A percentile compares a stretch with the other conserved stretches of the same genome.
These are phyloP conservation scores for Cercospora citrullina DNA, from an alignment of 2,329 filamentous ascomycete genomes.

Conservation along the genomic window DNA sequence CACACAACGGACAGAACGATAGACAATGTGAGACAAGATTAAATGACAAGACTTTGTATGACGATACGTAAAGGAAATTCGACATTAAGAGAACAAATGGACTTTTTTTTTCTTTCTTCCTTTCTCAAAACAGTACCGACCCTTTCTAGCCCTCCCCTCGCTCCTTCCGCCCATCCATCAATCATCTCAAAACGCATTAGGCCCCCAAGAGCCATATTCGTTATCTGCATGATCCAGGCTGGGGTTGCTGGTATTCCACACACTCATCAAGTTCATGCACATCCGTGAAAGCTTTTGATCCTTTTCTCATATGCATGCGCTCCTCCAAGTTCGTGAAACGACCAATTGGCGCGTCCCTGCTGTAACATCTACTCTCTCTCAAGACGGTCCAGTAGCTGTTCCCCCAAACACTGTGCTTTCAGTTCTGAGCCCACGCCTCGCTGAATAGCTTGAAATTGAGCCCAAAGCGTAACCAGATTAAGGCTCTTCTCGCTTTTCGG, in stretches of 20 bases:
- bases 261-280: conserved; percentile 15
- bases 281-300: neutral
- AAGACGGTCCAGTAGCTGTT: neutral
- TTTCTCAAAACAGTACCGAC: conserved; percentile 5
- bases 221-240: neutral
- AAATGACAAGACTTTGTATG: neutral
- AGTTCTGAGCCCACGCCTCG: conserved; percentile 3
- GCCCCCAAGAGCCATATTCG: neutral
- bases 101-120: conserved; percentile 8
- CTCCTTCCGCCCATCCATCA: neutral
- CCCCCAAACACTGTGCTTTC: conserved; percentile 10
- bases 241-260: conserved; percentile 1
- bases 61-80: conserved; percentile 3
- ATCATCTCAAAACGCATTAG: conserved; percentile 11
- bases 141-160: conserved; percentile 1
- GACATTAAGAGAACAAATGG: conserved; percentile 11
- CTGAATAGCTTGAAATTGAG: conserved; percentile 2
- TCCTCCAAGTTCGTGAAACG: neutral
- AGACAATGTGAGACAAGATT: neutral
- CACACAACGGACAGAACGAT: too few relatives aligned
- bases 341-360: neutral
- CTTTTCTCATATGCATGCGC: conserved; percentile 11
- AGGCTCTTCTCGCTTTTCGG: conserved; percentile 4
- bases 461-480: neutral
- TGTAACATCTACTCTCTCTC: conserved; percentile 6